A percentile compares a stretch with the other conserved stretches of the same genome.
These are phyloP conservation scores for Ilyonectria mors-panacis DNA, from an alignment of 2,329 filamentous ascomycete species.

Conservation along the genomic window DNA sequence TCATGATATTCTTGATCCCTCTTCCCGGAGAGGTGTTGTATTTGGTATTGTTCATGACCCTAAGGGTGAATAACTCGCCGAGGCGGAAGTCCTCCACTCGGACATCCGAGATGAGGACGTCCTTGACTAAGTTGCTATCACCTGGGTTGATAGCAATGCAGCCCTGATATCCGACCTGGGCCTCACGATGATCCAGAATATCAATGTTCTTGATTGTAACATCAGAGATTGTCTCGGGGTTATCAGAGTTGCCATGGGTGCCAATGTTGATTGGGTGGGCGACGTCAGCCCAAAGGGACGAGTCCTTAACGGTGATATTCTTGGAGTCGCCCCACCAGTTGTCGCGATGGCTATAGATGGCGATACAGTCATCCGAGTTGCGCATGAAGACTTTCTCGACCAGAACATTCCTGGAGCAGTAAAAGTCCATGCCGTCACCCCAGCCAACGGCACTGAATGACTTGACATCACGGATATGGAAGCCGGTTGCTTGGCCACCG, in stretches of 20 bases:
- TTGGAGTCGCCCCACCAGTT: slow-evolving; percentile 9
- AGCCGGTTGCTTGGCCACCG: neutral
- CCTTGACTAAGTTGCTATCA: neutral
- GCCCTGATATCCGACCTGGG: neutral
- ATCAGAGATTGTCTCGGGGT: neutral
- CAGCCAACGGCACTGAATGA: neutral
- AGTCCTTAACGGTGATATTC: slow-evolving; percentile 17
- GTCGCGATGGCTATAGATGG: slow-evolving; percentile 13
- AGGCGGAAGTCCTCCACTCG: neutral
- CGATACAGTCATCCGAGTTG: slow-evolving; percentile 19
- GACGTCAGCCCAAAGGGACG: slow-evolving; percentile 5
- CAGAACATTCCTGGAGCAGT: neutral
- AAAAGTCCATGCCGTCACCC: neutral
- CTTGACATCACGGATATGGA: neutral
- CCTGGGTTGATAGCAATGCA: neutral
- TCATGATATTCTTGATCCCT: neutral
- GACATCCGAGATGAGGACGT: neutral
- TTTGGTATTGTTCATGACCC: neutral
- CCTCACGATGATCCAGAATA: neutral
- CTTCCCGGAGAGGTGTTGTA: neutral
- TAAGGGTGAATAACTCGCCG: neutral
- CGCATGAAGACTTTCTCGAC: neutral
- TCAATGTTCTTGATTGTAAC: neutral
- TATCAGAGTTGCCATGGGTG: slow-evolving; percentile 1
- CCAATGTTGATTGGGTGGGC: slow-evolving; percentile 19